Evolutionary conservation across 2,329 filamentous ascomycete genomes (phyloP).

Genomic region (Fusarium pininemorale): DNA sequence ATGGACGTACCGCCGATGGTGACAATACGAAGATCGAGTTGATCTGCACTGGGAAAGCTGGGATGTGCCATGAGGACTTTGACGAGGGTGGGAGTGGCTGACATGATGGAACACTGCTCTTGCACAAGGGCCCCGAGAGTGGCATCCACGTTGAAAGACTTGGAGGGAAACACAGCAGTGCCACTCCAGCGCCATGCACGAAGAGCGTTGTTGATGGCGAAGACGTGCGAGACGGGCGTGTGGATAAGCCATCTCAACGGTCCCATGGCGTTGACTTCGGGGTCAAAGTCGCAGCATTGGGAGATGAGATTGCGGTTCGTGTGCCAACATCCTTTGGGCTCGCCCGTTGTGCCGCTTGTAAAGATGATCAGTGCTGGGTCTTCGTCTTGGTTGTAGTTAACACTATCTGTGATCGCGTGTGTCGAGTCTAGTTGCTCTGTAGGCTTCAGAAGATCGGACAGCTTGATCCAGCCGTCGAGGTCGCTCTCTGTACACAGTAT

Average conservation of each 20-base stretch:
- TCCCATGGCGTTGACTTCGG: conserved; percentile 42
- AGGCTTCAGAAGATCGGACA: conserved; percentile 17
- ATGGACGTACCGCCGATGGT: conserved; percentile 49
- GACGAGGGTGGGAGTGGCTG: conserved; percentile 52
- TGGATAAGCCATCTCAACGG: conserved; percentile 51
- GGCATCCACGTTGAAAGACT: conserved; percentile 46
- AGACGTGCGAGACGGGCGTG: conserved; percentile 51
- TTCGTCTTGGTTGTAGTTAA: neutral
- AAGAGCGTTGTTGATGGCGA: conserved; percentile 51
- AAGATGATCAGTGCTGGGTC: conserved; percentile 55
- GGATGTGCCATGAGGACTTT: conserved; percentile 46
- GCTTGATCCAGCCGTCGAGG: conserved; percentile 33
- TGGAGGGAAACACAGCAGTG: conserved; percentile 49
- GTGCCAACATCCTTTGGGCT: conserved; percentile 57
- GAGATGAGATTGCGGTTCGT: conserved; percentile 53
- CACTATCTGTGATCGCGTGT: neutral
- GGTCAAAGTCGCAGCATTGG: conserved; percentile 49
- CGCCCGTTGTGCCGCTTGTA: conserved; percentile 60
- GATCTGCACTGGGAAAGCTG: conserved; percentile 38
- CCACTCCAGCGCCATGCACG: conserved; percentile 50
- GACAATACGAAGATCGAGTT: conserved; percentile 46
- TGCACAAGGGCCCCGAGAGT: conserved; percentile 45
- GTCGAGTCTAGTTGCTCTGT: neutral
- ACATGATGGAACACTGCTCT: conserved; percentile 50
- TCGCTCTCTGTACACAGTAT: conserved; percentile 39